Evolutionary conservation across 2,329 filamentous ascomycete genomes (phyloP).

Genomic region (Thelonectria rubi): DNA sequence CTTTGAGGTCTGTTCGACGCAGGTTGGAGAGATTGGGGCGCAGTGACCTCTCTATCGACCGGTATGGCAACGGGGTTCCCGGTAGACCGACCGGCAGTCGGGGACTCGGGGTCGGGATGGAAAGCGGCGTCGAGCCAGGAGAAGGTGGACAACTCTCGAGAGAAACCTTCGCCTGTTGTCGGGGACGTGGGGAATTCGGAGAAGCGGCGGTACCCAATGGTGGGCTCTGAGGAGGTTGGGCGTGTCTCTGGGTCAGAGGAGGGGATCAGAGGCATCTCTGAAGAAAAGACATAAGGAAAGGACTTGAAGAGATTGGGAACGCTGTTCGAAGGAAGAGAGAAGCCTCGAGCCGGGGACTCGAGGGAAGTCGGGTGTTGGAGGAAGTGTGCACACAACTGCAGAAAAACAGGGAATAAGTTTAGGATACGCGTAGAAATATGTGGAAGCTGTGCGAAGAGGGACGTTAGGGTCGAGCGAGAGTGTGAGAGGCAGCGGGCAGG

Average conservation of each 20-base stretch:
- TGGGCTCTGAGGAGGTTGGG: neutral
- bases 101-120: neutral
- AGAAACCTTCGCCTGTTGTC: neutral
- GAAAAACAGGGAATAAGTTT: too few species aligned
- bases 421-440: too few species aligned
- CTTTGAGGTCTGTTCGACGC: neutral
- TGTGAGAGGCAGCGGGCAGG: too few species aligned
- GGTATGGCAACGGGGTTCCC: neutral
- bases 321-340: too few species aligned
- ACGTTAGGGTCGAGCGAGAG: too few species aligned
- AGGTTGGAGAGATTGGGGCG: neutral
- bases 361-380: too few species aligned
- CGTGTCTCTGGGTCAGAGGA: neutral
- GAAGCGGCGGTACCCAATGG: slow-evolving; percentile 1
- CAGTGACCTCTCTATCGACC: too few species aligned
- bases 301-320: neutral
- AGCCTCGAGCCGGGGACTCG: too few species aligned
- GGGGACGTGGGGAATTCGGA: neutral
- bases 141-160: neutral
- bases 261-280: neutral
- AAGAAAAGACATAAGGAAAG: neutral
- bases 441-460: too few species aligned
- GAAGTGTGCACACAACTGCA: too few species aligned
- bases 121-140: neutral
- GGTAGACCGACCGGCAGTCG: neutral